Percentiles rank a stretch among this genome's conserved stretches.
Conservation (phyloP, 2,329 filamentous ascomycete genomes). For the Botrytis deweyae region DNA sequence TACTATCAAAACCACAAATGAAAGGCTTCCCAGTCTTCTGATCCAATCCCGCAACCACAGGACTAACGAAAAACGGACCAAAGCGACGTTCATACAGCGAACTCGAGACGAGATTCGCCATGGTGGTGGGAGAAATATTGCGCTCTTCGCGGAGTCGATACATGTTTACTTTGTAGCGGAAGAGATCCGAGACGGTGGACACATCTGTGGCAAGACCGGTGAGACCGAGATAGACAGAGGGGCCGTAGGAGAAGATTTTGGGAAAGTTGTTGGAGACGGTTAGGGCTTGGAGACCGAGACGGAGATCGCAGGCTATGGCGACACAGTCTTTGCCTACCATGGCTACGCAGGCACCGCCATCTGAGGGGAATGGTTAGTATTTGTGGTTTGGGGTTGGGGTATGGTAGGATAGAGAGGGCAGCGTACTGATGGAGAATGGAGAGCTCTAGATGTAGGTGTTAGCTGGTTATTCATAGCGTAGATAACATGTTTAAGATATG, state of each 20-base stretch:
- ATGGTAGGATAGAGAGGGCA: background rate
- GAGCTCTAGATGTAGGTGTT: conserved; percentile 62
- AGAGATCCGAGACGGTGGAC: conserved; percentile 88
- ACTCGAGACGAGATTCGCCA: conserved; percentile 91
- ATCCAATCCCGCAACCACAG: conserved; percentile 92
- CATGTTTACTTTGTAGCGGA: conserved; percentile 99
- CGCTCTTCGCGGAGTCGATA: conserved; percentile 98
- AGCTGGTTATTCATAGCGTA: conserved; percentile 33
- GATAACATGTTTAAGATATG: background rate
- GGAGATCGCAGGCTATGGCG: conserved; percentile 97
- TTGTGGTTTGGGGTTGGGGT: conserved; percentile 19
- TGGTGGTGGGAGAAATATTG: conserved; percentile 88
- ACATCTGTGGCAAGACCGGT: conserved; percentile 97
- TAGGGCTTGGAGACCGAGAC: conserved; percentile 91
- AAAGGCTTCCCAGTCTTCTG: conserved; percentile 92
- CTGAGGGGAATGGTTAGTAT: conserved; percentile 40
- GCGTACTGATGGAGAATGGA: conserved; percentile 90
- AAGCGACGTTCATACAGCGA: conserved; percentile 94
- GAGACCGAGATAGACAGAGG: conserved; percentile 90
- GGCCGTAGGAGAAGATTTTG: conserved; percentile 93
- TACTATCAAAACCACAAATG: conserved; percentile 98
- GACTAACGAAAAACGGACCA: conserved; percentile 93
- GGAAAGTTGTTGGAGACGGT: conserved; percentile 99
- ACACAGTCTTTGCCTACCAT: conserved; percentile 99
- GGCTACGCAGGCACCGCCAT: conserved; percentile 92